phyloP scores from a whole-genome alignment of 1,139 yeast genomes.

The Geotrichum reessii region DNA sequence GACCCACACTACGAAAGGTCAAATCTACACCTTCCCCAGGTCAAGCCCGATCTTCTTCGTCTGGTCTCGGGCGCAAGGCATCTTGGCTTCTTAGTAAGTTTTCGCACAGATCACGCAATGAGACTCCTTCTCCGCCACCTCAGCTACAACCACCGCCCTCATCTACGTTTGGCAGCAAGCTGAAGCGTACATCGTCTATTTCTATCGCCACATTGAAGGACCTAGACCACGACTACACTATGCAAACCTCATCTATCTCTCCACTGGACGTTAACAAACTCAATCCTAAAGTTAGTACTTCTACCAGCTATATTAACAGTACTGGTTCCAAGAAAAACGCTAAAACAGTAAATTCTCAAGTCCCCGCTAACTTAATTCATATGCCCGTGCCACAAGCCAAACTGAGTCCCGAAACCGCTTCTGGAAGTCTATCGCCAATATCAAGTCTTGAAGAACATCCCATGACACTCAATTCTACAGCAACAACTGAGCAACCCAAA shows the following conservation, averaged over 20 bases:
- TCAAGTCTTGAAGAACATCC: not conserved
- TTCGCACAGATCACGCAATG: not conserved
- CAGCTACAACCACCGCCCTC: not conserved
- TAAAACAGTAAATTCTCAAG: not conserved
- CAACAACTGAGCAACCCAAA: not conserved
- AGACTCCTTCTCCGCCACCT: not conserved
- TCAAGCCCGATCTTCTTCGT: not conserved
- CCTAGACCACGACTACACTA: not conserved
- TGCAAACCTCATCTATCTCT: not conserved
- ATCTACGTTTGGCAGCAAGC: not conserved
- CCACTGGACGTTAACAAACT: not conserved
- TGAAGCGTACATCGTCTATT: not conserved
- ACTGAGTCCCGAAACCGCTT: slow-evolving; percentile 2
- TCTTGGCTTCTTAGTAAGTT: slow-evolving; percentile 7
- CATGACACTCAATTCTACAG: not conserved
- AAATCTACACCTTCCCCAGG: not conserved
- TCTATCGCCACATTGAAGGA: not conserved
- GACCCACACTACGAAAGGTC: slow-evolving; percentile 4
- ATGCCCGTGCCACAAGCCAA: not conserved
- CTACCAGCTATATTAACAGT: not conserved
- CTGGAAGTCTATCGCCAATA: not conserved
- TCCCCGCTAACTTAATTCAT: not conserved
- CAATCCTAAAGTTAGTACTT: not conserved
- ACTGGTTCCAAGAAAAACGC: not conserved
- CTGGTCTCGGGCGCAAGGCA: not conserved